Base-by-base conservation (phyloP, 1,139 yeast genomes). In the Candida mesenterica region DNA sequence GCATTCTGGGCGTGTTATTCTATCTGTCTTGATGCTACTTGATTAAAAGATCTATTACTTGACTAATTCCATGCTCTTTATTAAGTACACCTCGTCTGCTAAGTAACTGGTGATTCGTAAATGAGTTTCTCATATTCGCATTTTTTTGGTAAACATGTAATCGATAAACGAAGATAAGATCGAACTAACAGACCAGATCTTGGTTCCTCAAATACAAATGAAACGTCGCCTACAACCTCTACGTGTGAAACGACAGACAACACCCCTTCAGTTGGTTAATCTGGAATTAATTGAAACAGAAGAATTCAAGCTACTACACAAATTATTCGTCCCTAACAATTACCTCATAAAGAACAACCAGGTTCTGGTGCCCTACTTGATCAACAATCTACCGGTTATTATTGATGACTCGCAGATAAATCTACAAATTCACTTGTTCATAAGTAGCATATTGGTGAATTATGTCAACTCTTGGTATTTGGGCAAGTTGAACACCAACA, bases 401-500 rank as follows among this genome's bases (percentile, higher is more conserved):
- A 48, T 54, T 10, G 39, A 33, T 15, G 35, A 39, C 18, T 29
- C 20, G 15, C 36, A 36, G 10, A 28, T 67, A 13, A 67, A 68
- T 39, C 53, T 66, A 31, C 62, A 65, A 38, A 37, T 69, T 14
- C 75, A 70, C 43, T 44, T 68, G 34, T 64, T 69, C 35, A 43
- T 68, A 14, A 56, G 65, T 15, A 49, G 62, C 2, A 61, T 68
- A 4, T 53, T 66, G 42, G 50, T 58, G 7, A 55, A 59, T 26
- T 69, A 55, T 39, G 60, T 70, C 15, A 53, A 56, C 37, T 55
- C 68, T 31, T 70, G 76, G 76, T 70, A 68, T 44, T 48, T 61
- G 28, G 43, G 39, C 23, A 67, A 65, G 41, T 50, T 70, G 15
- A 66, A 68, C 38, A 68, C 75, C 2, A 65, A 63, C 31, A 65